Conservation (phyloP, 2,329 filamentous ascomycete genomes). For the Bipolaris zeicola region DNA sequence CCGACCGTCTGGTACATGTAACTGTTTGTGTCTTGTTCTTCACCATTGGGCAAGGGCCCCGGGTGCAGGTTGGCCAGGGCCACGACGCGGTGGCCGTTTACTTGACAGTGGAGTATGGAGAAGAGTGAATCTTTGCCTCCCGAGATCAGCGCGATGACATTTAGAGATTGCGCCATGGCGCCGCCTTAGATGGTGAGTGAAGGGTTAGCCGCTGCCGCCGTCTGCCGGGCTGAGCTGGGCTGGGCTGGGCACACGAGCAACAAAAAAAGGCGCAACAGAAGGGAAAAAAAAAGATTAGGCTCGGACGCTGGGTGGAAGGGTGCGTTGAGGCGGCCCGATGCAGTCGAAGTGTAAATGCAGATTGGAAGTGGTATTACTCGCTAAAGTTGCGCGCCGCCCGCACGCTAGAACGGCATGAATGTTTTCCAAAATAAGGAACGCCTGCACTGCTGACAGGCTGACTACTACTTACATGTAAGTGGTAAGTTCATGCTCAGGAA, state of each 20-base stretch:
- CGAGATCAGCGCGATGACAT: slow-evolving; percentile 88
- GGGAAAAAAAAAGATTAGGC: too few species aligned
- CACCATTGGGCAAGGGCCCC: slow-evolving; percentile 31
- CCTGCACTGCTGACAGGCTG: too few species aligned
- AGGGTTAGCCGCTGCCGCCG: too few species aligned
- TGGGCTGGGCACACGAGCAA: too few species aligned
- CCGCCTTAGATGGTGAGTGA: neutral
- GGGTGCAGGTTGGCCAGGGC: slow-evolving; percentile 90
- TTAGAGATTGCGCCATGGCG: slow-evolving; percentile 24
- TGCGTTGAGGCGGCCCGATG: slow-evolving; percentile 10
- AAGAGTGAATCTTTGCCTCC: slow-evolving; percentile 98
- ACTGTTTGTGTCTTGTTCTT: slow-evolving; percentile 78
- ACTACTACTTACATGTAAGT: too few species aligned
- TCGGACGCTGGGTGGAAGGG: too few species aligned
- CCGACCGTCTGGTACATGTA: slow-evolving; percentile 99
- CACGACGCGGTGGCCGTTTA: slow-evolving; percentile 82
- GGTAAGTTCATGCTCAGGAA: too few species aligned
- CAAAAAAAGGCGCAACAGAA: too few species aligned
- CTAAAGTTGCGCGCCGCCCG: slow-evolving; percentile 9
- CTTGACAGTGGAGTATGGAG: slow-evolving; percentile 85
- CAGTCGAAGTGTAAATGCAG: neutral
- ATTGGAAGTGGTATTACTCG: slow-evolving; percentile 2
- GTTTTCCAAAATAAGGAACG: too few species aligned
- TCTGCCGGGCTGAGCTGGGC: too few species aligned
- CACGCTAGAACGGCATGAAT: neutral